phyloP scores from a whole-genome alignment of 2,329 filamentous ascomycete species.

The Fusarium albidum region DNA sequence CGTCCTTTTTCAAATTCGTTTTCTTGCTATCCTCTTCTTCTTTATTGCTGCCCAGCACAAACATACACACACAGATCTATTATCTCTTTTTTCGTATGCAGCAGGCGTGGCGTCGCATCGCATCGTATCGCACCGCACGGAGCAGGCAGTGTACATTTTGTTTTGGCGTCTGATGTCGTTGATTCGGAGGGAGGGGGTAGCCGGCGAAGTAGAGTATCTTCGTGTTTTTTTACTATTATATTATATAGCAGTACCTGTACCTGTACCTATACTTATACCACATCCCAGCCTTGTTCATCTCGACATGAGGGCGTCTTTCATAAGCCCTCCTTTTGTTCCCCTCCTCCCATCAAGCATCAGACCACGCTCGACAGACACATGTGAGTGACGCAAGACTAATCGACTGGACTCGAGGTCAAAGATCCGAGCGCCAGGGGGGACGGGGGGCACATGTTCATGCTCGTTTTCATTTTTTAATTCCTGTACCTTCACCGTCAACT shows the following conservation, averaged over 20 bases:
- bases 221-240: no score
- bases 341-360: neutral
- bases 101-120: constrained; percentile 18
- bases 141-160: constrained; percentile 23
- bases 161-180: constrained; percentile 9
- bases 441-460: neutral
- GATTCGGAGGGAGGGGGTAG: neutral
- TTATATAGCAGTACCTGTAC: neutral
- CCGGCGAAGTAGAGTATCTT: neutral
- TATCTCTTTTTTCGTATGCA: constrained; percentile 11
- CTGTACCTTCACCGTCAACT: constrained; percentile 1
- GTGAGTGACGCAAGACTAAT: constrained; percentile 5
- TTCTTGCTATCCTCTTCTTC: neutral
- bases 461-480: no score
- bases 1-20: neutral
- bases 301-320: neutral
- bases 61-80: neutral
- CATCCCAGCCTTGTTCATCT: neutral
- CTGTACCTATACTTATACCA: constrained; percentile 12
- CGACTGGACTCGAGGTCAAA: neutral
- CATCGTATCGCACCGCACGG: constrained; percentile 30
- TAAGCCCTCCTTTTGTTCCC: neutral
- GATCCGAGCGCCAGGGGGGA: no score
- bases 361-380: neutral
- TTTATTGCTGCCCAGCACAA: no score